Evolutionary conservation across 2,329 filamentous ascomycete species (phyloP).

Genomic region (Colletotrichum sp.): DNA sequence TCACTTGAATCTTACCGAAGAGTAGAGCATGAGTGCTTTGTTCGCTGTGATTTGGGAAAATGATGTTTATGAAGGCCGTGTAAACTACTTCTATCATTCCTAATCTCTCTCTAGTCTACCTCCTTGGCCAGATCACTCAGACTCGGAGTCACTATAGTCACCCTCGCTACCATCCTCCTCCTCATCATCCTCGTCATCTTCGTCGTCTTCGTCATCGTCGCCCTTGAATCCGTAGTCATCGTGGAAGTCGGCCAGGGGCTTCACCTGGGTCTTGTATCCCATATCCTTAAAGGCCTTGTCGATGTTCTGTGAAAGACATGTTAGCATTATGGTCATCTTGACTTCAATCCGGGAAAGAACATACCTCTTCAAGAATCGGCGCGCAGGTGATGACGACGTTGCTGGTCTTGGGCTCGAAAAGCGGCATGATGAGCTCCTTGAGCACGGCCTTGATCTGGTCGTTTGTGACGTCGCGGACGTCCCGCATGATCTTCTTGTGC

Average conservation of each 20-base stretch:
- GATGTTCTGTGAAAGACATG: slow-evolving; percentile 61
- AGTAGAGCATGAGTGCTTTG: background rate
- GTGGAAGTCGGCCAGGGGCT: slow-evolving; percentile 79
- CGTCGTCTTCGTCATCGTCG: slow-evolving; percentile 63
- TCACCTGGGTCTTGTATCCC: slow-evolving; percentile 81
- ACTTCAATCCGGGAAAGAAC: slow-evolving; percentile 33
- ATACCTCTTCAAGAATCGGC: slow-evolving; percentile 82
- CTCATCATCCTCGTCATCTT: slow-evolving; percentile 61
- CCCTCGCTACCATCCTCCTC: slow-evolving; percentile 55
- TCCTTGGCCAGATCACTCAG: slow-evolving; percentile 13
- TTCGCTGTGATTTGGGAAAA: background rate
- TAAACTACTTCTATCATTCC: background rate
- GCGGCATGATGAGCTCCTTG: slow-evolving; percentile 74
- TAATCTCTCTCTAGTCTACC: background rate
- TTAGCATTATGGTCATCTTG: background rate
- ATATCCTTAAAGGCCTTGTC: slow-evolving; percentile 74
- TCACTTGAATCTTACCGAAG: background rate
- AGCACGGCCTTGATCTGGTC: slow-evolving; percentile 81
- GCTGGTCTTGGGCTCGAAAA: slow-evolving; percentile 80
- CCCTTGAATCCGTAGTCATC: slow-evolving; percentile 86
- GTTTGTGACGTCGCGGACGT: slow-evolving; percentile 76
- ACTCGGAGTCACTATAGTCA: slow-evolving; percentile 42
- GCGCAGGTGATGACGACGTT: slow-evolving; percentile 91
- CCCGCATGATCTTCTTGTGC: slow-evolving; percentile 76
- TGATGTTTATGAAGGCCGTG: background rate